Conservation (phyloP, 495 filamentous ascomycete species). For the Penicillium antarcticum region DNA sequence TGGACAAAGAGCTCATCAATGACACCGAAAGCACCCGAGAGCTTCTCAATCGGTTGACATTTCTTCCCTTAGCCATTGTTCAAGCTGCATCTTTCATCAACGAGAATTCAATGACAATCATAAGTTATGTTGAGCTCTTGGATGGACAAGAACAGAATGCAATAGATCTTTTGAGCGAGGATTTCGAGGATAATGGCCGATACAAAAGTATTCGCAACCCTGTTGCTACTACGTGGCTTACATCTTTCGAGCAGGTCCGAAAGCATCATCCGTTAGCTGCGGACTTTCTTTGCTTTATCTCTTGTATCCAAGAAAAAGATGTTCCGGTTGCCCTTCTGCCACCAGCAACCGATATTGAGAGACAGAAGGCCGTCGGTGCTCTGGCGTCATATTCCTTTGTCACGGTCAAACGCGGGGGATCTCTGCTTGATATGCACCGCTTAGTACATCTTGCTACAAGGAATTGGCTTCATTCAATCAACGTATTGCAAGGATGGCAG, state of each 20-base stretch:
- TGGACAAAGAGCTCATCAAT: slow-evolving; percentile 16
- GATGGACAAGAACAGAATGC: slow-evolving; percentile 36
- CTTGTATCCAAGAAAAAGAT: slow-evolving; percentile 31
- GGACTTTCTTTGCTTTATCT: slow-evolving; percentile 40
- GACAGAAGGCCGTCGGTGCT: slow-evolving; percentile 26
- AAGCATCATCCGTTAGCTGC: slow-evolving; percentile 24
- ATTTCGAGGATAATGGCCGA: slow-evolving; percentile 45
- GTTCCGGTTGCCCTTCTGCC: slow-evolving; percentile 23
- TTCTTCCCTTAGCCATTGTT: slow-evolving; percentile 39
- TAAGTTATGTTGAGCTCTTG: slow-evolving; percentile 43
- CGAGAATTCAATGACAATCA: slow-evolving; percentile 31
- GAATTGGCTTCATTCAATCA: slow-evolving; percentile 25
- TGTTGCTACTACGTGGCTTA: slow-evolving; percentile 53
- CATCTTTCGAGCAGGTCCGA: slow-evolving; percentile 49
- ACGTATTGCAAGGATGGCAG: slow-evolving; percentile 1
- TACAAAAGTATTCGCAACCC: slow-evolving; percentile 45
- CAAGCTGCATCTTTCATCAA: slow-evolving; percentile 48
- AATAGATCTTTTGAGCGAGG: slow-evolving; percentile 43
- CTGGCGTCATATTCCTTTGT: slow-evolving; percentile 34
- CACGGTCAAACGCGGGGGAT: neutral
- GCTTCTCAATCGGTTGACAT: slow-evolving; percentile 27
- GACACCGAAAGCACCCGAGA: slow-evolving; percentile 6
- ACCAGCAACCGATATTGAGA: neutral
- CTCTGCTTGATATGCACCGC: slow-evolving; percentile 16
- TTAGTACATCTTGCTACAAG: slow-evolving; percentile 28